These are phyloP conservation scores for Strobilomyces dryophilus DNA, from an alignment of 768 basidiomycete species.

Conservation along the genomic window DNA sequence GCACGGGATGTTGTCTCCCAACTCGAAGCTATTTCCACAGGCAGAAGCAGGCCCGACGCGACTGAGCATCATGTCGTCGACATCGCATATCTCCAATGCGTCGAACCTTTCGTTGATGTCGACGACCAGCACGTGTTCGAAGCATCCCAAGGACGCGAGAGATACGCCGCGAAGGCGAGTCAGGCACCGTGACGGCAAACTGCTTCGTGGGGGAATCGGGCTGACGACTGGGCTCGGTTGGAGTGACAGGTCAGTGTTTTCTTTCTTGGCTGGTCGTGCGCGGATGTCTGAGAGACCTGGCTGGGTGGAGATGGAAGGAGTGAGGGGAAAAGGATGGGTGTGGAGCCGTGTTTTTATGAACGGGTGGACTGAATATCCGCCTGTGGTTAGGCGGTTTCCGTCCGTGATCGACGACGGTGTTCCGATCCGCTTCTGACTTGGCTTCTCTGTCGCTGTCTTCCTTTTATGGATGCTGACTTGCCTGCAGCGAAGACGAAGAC, in stretches of 20 bases:
- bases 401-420: conserved; percentile 5
- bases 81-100: conserved; percentile 25
- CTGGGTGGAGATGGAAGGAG: conserved; percentile 1
- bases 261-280: not conserved
- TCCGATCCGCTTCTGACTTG: not conserved
- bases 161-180: conserved; percentile 54
- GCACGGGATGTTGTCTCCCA: conserved; percentile 61
- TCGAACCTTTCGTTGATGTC: conserved; percentile 26
- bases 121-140: conserved; percentile 22
- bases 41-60: conserved; percentile 13
- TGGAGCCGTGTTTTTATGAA: conserved; percentile 10
- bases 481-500: conserved; percentile 64
- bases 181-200: conserved; percentile 57
- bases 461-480: conserved; percentile 2
- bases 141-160: conserved; percentile 45
- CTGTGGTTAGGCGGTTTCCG: conserved; percentile 1
- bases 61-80: conserved; percentile 24
- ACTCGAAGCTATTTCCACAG: conserved; percentile 55
- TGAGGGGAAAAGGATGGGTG: not conserved
- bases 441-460: not conserved
- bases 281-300: not conserved
- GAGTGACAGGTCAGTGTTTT: conserved; percentile 58
- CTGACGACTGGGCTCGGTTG: conserved; percentile 70
- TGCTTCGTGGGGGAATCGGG: conserved; percentile 60
- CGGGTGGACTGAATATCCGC: conserved; percentile 7